phyloP scores from a whole-genome alignment of 495 filamentous ascomycete species.

The Trichoderma asperelloides region DNA sequence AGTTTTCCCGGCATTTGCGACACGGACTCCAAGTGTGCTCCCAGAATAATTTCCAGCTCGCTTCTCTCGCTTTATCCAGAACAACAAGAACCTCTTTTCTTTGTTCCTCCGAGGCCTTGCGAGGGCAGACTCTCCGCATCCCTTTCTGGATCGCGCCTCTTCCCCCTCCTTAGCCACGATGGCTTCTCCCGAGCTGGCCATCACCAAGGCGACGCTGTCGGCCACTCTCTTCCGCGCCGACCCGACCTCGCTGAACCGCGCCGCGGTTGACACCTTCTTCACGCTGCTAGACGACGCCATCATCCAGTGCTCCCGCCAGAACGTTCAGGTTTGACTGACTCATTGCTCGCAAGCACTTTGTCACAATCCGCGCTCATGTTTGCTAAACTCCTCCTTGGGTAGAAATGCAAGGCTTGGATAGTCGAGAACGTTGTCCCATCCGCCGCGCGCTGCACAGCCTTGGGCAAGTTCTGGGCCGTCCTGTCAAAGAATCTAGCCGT shows the following conservation, averaged over 20 bases:
- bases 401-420: conserved; percentile 87
- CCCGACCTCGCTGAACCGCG: conserved; percentile 49
- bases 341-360: conserved; percentile 14
- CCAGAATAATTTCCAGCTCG: not conserved
- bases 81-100: no score
- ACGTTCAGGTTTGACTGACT: conserved; percentile 89
- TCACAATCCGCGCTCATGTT: conserved; percentile 1
- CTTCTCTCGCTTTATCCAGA: no score
- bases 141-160: not conserved
- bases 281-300: conserved; percentile 55
- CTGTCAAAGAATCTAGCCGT: conserved; percentile 51
- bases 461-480: conserved; percentile 70
- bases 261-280: conserved; percentile 64
- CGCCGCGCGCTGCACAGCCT: conserved; percentile 50
- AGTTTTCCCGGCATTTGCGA: not conserved
- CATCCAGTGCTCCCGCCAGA: conserved; percentile 66
- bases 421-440: conserved; percentile 63
- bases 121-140: not conserved
- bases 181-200: conserved; percentile 66
- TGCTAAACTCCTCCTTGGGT: conserved; percentile 17
- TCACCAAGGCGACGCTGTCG: conserved; percentile 73
- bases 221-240: conserved; percentile 69
- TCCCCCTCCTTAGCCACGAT: conserved; percentile 27
- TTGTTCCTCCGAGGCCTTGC: no score
- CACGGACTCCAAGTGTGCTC: not conserved